Evolutionary conservation across 805 yeast species (phyloP), one percentile per base, ranked within the genome.

Genomic region (Saturnispora hagleri): DNA sequence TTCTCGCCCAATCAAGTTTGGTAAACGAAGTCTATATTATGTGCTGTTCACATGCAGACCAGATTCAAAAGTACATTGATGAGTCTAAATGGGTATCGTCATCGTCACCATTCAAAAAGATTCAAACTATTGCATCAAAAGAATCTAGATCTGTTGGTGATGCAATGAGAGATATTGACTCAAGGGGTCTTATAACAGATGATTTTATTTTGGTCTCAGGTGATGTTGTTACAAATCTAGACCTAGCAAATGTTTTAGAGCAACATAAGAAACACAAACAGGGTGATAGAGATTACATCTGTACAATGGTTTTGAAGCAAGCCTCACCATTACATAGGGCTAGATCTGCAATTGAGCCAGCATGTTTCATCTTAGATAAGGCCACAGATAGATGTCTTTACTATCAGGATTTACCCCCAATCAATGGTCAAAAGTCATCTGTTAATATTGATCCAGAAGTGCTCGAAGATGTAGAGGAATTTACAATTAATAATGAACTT

Each of bases 101-200:
- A 1, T 79, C 82, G 63, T 80, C 95, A 2, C 96, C 97, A 1
- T 91, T 93, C 67, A 77, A 79, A 51, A 79, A 79, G 55, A 77
- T 93, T 44, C 79, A 81, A 46, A 85, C 95, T 3, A 79, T 91
- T 50, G 77, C 86, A 74, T 81, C 95, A 24, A 80, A 89, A 46
- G 97, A 91, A 66, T 82, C 93, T 10, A 73, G 90, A 66, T 86
- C 95, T 27, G 95, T 91, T 10, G 99, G 99, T 58, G 99, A 93
- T 69, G 95, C 96, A 20, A 87, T 93, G 95, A 78, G 99, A 66
- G 98, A 91, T 63, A 72, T 93, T 53, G 99, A 93, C 66, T 83
- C 87, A 55, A 75, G 96, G 60, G 97, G 97, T 5, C 71, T 91
- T 52, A 87, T 93, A 48, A 81, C 86, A 1, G 90, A 95, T 13